Base-by-base conservation (phyloP, 345 rosid genomes). In the Populus pruinosa region DNA sequence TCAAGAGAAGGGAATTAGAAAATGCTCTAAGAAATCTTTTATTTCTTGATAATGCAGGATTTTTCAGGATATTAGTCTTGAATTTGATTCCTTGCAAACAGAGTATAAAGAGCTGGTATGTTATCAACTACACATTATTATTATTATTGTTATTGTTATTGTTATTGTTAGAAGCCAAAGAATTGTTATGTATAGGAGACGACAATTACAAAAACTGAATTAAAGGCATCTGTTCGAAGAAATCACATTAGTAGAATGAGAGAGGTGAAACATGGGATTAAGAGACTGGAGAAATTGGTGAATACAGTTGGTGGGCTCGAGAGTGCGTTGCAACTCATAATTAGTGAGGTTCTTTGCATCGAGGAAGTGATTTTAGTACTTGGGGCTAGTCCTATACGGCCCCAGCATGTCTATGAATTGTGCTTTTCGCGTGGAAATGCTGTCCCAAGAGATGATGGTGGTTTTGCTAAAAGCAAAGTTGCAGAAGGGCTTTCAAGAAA, bases 371-470 rank as follows among this genome's bases (percentile, higher is more conserved):
- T 93, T 80, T 86, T 92, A 87, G 80, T 88, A 71, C 87, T 93
- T 69, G 96, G 97, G 63, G 87, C 91, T 61, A 90, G 92, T 85
- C 92, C 98, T 1, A 38, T 89, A 63, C 89, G 97, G n/a, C 99
- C 98, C 36, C 92, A 53, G 68, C 82, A 82, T 63, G 90, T 92
- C 39, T 92, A 95, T 53, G 91, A 89, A 71, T 65, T 91, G 77
- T 77, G 83, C 56, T 91, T 95, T 77, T 76, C 78, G 17, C 87
- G 78, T 49, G 78, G 87, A 49, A 83, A 82, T 49, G 12, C 71
- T 73, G 77, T 38, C 64, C 68, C 82, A 16, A 43, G 71, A 25
- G 85, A 70, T n/a, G 76, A 77, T 70, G 69, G 39, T 53, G 93
- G 87, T 83, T 95, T 90, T 76, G 5, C 85, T 21, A 91, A 84